Conservation (phyloP, 2,329 filamentous ascomycete species). For the Phaeosphaeria sp. region DNA sequence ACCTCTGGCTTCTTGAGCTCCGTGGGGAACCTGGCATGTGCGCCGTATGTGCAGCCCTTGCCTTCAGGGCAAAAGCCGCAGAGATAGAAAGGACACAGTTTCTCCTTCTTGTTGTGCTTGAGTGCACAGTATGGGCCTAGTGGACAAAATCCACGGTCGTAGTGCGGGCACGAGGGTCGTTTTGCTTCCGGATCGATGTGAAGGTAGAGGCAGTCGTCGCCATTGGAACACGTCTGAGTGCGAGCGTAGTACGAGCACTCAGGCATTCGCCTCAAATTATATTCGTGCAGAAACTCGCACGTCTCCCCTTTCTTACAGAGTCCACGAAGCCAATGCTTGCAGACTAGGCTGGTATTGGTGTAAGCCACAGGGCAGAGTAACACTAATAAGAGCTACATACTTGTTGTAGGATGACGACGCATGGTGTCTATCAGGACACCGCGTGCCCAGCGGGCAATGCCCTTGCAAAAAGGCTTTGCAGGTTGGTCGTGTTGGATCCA, state of each 20-base stretch:
- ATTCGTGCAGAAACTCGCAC: slow-evolving; percentile 98
- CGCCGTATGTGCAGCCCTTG: slow-evolving; percentile 74
- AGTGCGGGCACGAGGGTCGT: slow-evolving; percentile 70
- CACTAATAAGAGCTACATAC: slow-evolving; percentile 35
- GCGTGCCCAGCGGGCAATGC: slow-evolving; percentile 83
- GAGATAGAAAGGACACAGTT: slow-evolving; percentile 83
- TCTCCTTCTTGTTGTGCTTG: slow-evolving; percentile 79
- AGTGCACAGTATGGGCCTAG: slow-evolving; percentile 86
- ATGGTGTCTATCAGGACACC: slow-evolving; percentile 84
- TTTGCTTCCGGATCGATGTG: slow-evolving; percentile 85
- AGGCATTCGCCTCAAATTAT: slow-evolving; percentile 97
- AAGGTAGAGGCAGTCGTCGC: slow-evolving; percentile 93
- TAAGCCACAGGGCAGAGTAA: slow-evolving; percentile 10
- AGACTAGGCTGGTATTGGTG: slow-evolving; percentile 70
- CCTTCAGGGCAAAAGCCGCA: slow-evolving; percentile 95
- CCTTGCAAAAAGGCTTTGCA: slow-evolving; percentile 88
- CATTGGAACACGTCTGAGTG: slow-evolving; percentile 94
- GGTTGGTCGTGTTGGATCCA: slow-evolving; percentile 71
- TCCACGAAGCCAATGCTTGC: slow-evolving; percentile 97
- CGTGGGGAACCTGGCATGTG: slow-evolving; percentile 82
- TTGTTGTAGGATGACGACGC: slow-evolving; percentile 70
- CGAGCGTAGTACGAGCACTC: slow-evolving; percentile 97
- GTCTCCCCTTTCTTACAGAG: slow-evolving; percentile 97
- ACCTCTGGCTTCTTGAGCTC: slow-evolving; percentile 68
- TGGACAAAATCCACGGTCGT: slow-evolving; percentile 93